Percentiles rank a stretch among this genome's conserved stretches.
These are phyloP conservation scores for Moniliophthora roreri DNA, from an alignment of 1,284 basidiomycete species.

Conservation along the genomic window DNA sequence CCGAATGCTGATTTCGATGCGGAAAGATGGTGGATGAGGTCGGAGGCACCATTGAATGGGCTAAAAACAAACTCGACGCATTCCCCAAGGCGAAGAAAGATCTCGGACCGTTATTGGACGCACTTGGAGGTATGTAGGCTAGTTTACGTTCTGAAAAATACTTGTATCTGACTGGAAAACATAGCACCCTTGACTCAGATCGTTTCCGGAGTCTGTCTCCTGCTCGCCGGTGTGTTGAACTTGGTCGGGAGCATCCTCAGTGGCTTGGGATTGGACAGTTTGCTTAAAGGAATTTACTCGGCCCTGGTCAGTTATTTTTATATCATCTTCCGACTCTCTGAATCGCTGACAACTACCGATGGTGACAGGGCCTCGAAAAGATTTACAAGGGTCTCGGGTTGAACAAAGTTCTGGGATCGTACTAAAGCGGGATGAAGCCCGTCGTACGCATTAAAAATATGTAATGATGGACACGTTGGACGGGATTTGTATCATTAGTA, in stretches of 20 bases:
- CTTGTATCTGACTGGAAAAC: background rate
- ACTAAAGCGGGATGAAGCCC: background rate
- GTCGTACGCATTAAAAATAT: too few species aligned
- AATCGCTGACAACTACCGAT: background rate
- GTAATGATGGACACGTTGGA: too few species aligned
- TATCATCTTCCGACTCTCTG: background rate
- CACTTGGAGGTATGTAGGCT: background rate
- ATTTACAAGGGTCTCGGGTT: background rate
- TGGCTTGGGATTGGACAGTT: conserved; percentile 1
- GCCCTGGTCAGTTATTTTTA: background rate
- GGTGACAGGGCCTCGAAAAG: background rate
- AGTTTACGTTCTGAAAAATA: background rate
- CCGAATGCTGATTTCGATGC: too few species aligned
- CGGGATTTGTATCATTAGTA: too few species aligned
- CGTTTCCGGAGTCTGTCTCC: conserved; percentile 1
- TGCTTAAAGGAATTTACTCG: conserved; percentile 1
- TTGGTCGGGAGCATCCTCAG: background rate
- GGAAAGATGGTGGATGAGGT: conserved; percentile 37
- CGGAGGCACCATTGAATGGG: conserved; percentile 38
- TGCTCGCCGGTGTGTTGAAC: conserved; percentile 1
- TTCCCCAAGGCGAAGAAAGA: conserved; percentile 39
- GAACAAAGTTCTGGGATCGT: background rate
- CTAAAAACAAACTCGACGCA: conserved; percentile 32
- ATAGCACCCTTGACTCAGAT: conserved; percentile 2
- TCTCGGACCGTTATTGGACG: conserved; percentile 34